These are phyloP conservation scores for Trichoderma sp. DNA, from an alignment of 2,329 filamentous ascomycete species.

Conservation along the genomic window DNA sequence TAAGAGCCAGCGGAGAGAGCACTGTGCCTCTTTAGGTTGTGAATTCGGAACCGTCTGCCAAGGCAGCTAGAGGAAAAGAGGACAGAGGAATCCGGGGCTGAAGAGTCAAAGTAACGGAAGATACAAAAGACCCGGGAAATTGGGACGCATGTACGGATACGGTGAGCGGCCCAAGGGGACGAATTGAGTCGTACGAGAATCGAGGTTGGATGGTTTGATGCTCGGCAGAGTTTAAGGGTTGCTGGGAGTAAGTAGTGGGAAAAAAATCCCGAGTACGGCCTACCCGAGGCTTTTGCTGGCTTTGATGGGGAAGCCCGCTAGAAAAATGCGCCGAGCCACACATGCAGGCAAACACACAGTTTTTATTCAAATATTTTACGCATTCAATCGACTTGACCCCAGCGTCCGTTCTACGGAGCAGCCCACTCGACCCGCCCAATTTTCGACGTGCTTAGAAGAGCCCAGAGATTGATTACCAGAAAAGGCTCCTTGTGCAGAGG, in stretches of 20 bases:
- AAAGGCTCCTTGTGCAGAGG: slow-evolving; percentile 11
- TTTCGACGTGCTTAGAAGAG: slow-evolving; percentile 2
- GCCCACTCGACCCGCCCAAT: slow-evolving; percentile 15
- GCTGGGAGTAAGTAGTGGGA: neutral
- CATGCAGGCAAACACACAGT: neutral
- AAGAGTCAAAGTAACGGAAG: neutral
- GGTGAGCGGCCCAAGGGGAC: neutral
- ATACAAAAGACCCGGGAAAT: slow-evolving; percentile 7
- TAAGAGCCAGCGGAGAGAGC: neutral
- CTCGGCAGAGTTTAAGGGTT: neutral
- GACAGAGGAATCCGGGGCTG: neutral
- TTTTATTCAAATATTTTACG: neutral
- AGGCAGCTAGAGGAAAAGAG: neutral
- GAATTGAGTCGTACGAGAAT: slow-evolving; percentile 24
- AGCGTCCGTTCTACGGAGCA: slow-evolving; percentile 29
- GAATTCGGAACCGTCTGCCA: neutral
- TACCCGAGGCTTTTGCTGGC: slow-evolving; percentile 27
- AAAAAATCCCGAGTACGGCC: slow-evolving; percentile 17
- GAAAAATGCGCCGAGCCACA: neutral
- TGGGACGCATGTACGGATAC: neutral
- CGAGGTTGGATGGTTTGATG: slow-evolving; percentile 18
- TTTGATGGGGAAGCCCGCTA: neutral
- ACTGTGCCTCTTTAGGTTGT: neutral
- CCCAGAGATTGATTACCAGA: slow-evolving; percentile 1
- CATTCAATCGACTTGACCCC: slow-evolving; percentile 5